A percentile compares a stretch with the other conserved stretches of the same genome.
phyloP scores from a whole-genome alignment of 805 yeast species.

The Wickerhamiella nectarea region DNA sequence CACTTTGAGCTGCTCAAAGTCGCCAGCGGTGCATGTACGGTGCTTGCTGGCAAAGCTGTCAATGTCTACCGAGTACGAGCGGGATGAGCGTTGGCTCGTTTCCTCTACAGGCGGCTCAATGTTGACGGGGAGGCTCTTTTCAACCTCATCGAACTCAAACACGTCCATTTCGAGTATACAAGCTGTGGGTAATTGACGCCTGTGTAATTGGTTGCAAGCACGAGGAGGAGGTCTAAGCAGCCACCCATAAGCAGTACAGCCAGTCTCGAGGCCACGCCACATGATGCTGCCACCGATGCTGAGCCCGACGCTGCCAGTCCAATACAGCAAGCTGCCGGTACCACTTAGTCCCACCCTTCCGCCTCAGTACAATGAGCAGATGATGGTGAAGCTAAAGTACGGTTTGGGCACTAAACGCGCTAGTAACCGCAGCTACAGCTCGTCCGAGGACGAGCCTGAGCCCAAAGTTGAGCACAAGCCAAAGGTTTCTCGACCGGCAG shows the following conservation, averaged over 20 bases:
- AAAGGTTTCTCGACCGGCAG: not conserved
- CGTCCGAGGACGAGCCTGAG: not conserved
- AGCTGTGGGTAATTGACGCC: not conserved
- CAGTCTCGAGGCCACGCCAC: not conserved
- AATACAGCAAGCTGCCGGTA: constrained; percentile 19
- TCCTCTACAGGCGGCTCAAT: constrained; percentile 4
- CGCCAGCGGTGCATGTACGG: constrained; percentile 27
- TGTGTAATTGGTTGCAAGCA: not conserved
- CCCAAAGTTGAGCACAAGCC: not conserved
- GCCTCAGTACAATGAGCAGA: constrained; percentile 17
- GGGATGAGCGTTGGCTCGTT: constrained; percentile 13
- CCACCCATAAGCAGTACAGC: not conserved
- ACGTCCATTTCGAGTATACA: constrained; percentile 15
- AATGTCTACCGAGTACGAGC: constrained; percentile 37
- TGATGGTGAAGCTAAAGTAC: constrained; percentile 7
- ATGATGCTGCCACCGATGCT: constrained; percentile 25
- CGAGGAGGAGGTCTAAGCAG: not conserved
- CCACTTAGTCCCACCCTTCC: constrained; percentile 32
- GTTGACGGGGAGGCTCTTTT: constrained; percentile 9
- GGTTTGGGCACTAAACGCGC: not conserved
- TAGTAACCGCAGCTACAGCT: not conserved
- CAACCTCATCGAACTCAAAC: constrained; percentile 14
- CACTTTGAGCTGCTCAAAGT: constrained; percentile 63
- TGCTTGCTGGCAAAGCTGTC: constrained; percentile 21
- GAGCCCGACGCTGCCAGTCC: constrained; percentile 28